Evolutionary conservation across 78 protist species (phyloP).

Genomic region (Dictyostelium discoideum): dicty_2.7 NC_007090.3:1392001-1392500

Average conservation of each 20-base stretch:
- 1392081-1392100: background rate
- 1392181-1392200: background rate
- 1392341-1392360: background rate
- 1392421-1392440: background rate
- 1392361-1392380: background rate
- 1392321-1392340: background rate
- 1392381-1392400: background rate
- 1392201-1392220: conserved; percentile 3
- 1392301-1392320: background rate
- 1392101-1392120: background rate
- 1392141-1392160: background rate
- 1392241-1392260: background rate
- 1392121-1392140: background rate
- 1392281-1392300: background rate
- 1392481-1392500: background rate
- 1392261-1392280: background rate
- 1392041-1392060: background rate
- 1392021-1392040: background rate
- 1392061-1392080: background rate
- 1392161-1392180: background rate
- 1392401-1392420: conserved; percentile 8
- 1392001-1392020: background rate
- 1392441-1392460: background rate
- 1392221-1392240: background rate
- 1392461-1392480: background rate